Base-by-base conservation (phyloP, 2,329 filamentous ascomycete genomes). In the Talaromyces amestolkiae region DNA sequence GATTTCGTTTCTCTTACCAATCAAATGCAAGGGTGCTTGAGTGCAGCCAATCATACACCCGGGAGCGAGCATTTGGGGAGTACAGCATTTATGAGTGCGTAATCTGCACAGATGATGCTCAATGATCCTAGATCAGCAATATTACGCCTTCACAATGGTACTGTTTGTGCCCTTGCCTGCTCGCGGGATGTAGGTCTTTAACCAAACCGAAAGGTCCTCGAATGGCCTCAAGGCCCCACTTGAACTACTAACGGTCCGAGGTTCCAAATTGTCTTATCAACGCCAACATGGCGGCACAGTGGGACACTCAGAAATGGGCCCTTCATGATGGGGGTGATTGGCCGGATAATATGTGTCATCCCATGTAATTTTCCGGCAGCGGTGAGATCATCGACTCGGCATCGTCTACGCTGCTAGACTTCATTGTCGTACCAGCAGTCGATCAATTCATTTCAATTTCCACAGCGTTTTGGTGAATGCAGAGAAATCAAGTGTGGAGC, bases 191-290 rank as follows among this genome's bases (percentile, higher is more conserved):
- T 56, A 56, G 31, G 53, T 31, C 47, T 19, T 43, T 43, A 19
- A 19, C n/a, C 41, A 43, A 33, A n/a, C 24, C 53, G n/a, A 37
- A 35, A 56, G 31, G 53, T 56, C 17, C 53, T 54, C 27, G 33
- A 54, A 35, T 19, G 49, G 49, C 49, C 49, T 54, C 51, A 56
- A 56, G 24, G 53, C 53, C 53, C 53, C 53, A 37, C 53, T 15
- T 22, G 10, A 11, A 56, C n/a, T 22, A 37, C 31, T 22, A 35
- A 56, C 53, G 53, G 53, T 24, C 27, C 31, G 53, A 56, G 53
- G 17, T 56, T 56, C 33, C 31, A 19, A 35, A 37, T 37, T 37
- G 53, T 24, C 53, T 56, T 56, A 56, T 56, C 53, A 56, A 35
- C 51, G 31, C 49, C 15, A 33, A n/a, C 7, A n/a, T 31, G 17